Base-by-base conservation (phyloP, 1,139 yeast species). In the Geotrichum reessii region DNA sequence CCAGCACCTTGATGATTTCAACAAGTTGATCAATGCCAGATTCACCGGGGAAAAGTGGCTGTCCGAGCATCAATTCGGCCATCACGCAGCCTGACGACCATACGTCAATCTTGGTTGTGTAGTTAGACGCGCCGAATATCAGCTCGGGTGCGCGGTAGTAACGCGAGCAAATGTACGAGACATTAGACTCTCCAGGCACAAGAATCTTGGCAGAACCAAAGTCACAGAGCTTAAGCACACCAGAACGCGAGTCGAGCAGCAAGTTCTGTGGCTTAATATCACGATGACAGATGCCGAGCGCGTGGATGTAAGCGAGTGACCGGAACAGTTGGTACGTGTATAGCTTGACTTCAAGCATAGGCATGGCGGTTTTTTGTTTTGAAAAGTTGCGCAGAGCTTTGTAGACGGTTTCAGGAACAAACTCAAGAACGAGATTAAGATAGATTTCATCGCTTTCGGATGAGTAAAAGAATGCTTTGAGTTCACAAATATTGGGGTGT, bases 11-110 rank as follows among this genome's bases (percentile, higher is more conserved):
- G 72, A 93, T 93, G 68, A 93, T 93, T 73, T 93, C 99, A 27
- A 93, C 99, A 69, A 93, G 81, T 74, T 93, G 99, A 74, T 93
- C 99, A 63, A 93, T 92, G 54, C 99, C 98, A 61, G 93, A 86
- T 73, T 93, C 98, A 56, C 99, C 99, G 11, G 99, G 99, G 76
- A 93, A 93, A 64, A 93, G 78, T 5, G 99, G 99, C 72, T 91
- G 97, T 9, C 99, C 98, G 60, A 93, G 80, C 66, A 92, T 84
- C 68, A 93, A 78, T 74, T 93, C 99, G 4, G 98, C 98, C 90
- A 93, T 91, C 46, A 93, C 99, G 76, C 99, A 93, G 21, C 97
- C 97, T 11, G 96, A 92, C 21, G 97, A 89, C 99, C 99, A 93
- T 58, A 93, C 85, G 73, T 93, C 99, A 66, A 93, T 93, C 73